These are phyloP conservation scores for Colletotrichum musae DNA, from an alignment of 2,329 filamentous ascomycete species.

Conservation along the genomic window DNA sequence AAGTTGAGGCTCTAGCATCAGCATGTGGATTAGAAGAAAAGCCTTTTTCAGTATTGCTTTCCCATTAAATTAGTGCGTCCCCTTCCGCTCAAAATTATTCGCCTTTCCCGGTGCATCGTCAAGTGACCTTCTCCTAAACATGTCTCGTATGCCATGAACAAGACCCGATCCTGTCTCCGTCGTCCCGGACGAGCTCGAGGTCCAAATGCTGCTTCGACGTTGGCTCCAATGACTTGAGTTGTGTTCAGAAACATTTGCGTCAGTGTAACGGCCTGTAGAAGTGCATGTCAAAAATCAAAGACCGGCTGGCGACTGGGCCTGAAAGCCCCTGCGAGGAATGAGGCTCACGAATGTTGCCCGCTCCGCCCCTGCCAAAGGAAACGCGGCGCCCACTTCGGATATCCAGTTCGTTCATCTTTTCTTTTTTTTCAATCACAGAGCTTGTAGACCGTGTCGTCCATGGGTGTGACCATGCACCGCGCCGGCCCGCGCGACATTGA, in stretches of 20 bases:
- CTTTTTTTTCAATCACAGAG: neutral
- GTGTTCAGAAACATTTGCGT: slow-evolving; percentile 5
- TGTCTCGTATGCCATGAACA: slow-evolving; percentile 8
- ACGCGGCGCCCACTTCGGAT: slow-evolving; percentile 21
- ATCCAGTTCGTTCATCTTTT: slow-evolving; percentile 21
- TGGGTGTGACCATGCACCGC: neutral
- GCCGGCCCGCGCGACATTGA: no score
- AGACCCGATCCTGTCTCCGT: neutral
- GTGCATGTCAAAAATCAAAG: neutral
- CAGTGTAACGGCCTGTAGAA: slow-evolving; percentile 13
- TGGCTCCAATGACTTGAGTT: neutral
- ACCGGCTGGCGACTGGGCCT: neutral
- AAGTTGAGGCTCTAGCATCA: no score
- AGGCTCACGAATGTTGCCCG: slow-evolving; percentile 29
- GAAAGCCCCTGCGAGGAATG: neutral
- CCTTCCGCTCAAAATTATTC: no score
- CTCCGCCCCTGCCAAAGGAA: slow-evolving; percentile 25
- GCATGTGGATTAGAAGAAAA: no score
- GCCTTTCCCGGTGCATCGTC: neutral
- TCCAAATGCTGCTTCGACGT: slow-evolving; percentile 22
- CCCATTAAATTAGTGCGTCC: no score
- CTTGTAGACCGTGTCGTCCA: no score
- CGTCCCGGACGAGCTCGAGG: slow-evolving; percentile 4
- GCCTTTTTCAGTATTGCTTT: no score
- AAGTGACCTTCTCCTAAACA: slow-evolving; percentile 1